Conservation (phyloP, 2,329 filamentous ascomycete genomes). For the Ceratocystis diversiconidia region DNA sequence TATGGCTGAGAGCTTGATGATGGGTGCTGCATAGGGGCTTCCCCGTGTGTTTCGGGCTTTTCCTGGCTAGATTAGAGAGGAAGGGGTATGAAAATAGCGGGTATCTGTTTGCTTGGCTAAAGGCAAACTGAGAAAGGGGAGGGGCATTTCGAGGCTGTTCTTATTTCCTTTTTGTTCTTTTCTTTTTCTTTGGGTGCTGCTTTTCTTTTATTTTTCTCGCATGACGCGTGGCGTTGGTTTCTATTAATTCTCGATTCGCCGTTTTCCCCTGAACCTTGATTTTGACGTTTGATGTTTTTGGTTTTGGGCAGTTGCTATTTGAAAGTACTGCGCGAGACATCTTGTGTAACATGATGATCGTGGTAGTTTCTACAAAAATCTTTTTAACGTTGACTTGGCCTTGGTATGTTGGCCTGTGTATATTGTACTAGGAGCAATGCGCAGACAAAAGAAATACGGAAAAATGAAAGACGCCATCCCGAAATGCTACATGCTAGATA, state of each 20-base stretch:
- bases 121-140: neutral
- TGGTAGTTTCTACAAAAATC: too few relatives aligned
- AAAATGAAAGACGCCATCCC: neutral
- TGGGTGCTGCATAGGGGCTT: conserved; percentile 24
- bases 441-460: neutral
- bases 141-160: neutral
- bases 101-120: neutral
- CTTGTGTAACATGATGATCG: neutral
- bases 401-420: neutral
- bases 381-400: too few relatives aligned
- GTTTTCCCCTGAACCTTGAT: neutral
- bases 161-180: neutral
- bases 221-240: conserved; percentile 9
- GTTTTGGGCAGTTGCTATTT: neutral
- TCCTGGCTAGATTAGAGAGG: neutral
- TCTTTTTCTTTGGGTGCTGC: neutral
- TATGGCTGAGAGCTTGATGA: conserved; percentile 64
- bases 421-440: neutral
- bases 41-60: neutral
- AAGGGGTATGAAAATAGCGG: neutral
- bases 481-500: neutral
- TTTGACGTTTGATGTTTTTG: neutral
- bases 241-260: neutral
- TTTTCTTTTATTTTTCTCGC: conserved; percentile 9
- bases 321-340: neutral